phyloP scores from a whole-genome alignment of 768 basidiomycete genomes.

The Trametes coccinea region DNA sequence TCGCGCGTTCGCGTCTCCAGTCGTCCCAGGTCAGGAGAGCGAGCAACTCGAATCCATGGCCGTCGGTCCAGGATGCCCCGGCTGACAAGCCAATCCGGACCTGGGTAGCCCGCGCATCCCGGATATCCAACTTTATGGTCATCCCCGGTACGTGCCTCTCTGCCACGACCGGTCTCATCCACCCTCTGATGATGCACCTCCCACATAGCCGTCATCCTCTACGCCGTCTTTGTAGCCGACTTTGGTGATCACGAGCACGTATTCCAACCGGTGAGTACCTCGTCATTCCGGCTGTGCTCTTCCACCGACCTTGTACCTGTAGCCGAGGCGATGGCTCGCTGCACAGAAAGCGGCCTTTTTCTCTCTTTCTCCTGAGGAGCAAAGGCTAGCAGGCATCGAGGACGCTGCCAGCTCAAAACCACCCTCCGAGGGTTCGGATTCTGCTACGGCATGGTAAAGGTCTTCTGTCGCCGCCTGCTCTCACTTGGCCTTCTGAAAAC shows the following conservation, averaged over 20 bases:
- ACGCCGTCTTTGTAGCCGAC: constrained; percentile 62
- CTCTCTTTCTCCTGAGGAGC: constrained; percentile 59
- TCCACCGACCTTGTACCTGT: constrained; percentile 10
- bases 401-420: constrained; percentile 2
- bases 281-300: background rate
- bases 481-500: background rate
- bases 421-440: constrained; percentile 2
- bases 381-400: constrained; percentile 34
- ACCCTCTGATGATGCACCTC: background rate
- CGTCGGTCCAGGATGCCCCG: background rate
- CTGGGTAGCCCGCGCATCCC: constrained; percentile 39
- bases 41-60: constrained; percentile 16
- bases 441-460: constrained; percentile 1
- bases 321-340: constrained; percentile 62
- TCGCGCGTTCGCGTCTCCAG: background rate
- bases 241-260: constrained; percentile 74
- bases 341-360: constrained; percentile 53
- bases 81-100: constrained; percentile 10
- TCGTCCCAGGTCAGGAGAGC: background rate
- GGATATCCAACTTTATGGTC: constrained; percentile 51
- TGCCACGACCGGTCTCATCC: background rate
- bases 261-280: constrained; percentile 58
- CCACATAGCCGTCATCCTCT: constrained; percentile 48
- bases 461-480: background rate
- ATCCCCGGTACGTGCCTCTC: constrained; percentile 51